These are phyloP conservation scores for Scytalidium lignicola DNA, from an alignment of 2,329 filamentous ascomycete genomes.

Conservation along the genomic window DNA sequence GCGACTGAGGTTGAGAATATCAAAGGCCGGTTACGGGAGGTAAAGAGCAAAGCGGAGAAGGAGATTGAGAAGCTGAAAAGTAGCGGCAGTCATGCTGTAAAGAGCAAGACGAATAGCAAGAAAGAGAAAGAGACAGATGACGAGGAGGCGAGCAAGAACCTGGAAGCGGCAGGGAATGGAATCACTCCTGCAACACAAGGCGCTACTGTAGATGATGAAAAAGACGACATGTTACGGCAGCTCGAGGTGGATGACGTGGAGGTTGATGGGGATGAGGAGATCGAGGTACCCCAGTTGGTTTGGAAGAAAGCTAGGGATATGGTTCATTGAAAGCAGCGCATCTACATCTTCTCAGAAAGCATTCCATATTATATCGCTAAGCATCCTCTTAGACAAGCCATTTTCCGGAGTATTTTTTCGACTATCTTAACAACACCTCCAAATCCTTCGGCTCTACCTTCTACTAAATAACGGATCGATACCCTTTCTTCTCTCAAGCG, in stretches of 20 bases:
- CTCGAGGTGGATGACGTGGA: conserved; percentile 12
- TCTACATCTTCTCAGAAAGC: neutral
- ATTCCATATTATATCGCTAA: no score
- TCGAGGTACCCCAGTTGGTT: conserved; percentile 17
- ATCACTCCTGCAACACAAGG: neutral
- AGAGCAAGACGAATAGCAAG: conserved; percentile 8
- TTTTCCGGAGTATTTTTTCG: no score
- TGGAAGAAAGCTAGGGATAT: conserved; percentile 23
- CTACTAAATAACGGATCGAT: no score
- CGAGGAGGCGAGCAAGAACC: conserved; percentile 6
- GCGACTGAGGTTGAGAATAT: conserved; percentile 69
- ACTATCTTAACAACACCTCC: no score
- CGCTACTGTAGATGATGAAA: neutral
- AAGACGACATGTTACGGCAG: conserved; percentile 9
- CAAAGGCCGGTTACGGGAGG: conserved; percentile 57
- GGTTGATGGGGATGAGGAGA: conserved; percentile 20
- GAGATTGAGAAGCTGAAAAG: conserved; percentile 18
- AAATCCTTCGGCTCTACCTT: no score
- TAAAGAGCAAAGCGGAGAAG: conserved; percentile 41
- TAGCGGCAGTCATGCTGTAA: neutral
- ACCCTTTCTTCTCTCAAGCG: no score
- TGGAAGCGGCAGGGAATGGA: conserved; percentile 14
- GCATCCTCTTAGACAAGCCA: no score
- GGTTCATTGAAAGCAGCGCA: conserved; percentile 5
- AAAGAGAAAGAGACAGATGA: neutral